phyloP scores from a whole-genome alignment of 306 rosid species.

The Glycyrrhiza uralensis region DNA sequence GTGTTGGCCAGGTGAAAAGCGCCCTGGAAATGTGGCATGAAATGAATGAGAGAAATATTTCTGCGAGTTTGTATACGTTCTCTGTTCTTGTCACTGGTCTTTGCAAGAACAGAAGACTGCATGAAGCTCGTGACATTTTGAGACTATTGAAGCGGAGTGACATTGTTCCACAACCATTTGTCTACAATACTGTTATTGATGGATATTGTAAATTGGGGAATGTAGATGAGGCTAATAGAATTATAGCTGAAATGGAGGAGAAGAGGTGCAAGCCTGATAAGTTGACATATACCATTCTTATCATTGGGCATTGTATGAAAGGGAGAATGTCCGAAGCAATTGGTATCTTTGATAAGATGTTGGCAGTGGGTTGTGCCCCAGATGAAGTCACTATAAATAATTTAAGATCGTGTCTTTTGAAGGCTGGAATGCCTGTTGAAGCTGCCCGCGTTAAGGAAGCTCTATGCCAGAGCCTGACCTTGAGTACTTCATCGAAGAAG shows the following conservation, averaged over 20 bases:
- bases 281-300: slow-evolving; percentile 75
- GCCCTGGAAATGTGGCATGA: slow-evolving; percentile 66
- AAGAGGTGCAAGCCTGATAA: slow-evolving; percentile 67
- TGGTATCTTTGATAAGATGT: slow-evolving; percentile 61
- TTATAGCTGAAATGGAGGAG: slow-evolving; percentile 67
- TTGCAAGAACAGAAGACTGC: slow-evolving; percentile 56
- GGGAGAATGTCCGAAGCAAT: slow-evolving; percentile 76
- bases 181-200: slow-evolving; percentile 75
- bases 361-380: slow-evolving; percentile 54
- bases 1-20: slow-evolving; percentile 42
- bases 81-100: slow-evolving; percentile 62
- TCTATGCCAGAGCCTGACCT: slow-evolving; percentile 30
- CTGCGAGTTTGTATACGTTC: slow-evolving; percentile 56
- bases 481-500: slow-evolving; percentile 25
- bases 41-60: slow-evolving; percentile 47
- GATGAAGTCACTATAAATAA: slow-evolving; percentile 57
- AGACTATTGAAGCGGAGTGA: slow-evolving; percentile 41
- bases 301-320: slow-evolving; percentile 78
- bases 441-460: slow-evolving; percentile 50
- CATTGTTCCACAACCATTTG: slow-evolving; percentile 51
- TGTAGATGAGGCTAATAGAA: slow-evolving; percentile 64
- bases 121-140: slow-evolving; percentile 57
- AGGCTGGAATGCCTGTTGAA: slow-evolving; percentile 80
- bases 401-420: slow-evolving; percentile 58
- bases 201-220: slow-evolving; percentile 79